A percentile compares a stretch with the other conserved stretches of the same genome.
Conservation (phyloP, 2,329 filamentous ascomycete genomes). For the Xylariaceae sp. region DNA sequence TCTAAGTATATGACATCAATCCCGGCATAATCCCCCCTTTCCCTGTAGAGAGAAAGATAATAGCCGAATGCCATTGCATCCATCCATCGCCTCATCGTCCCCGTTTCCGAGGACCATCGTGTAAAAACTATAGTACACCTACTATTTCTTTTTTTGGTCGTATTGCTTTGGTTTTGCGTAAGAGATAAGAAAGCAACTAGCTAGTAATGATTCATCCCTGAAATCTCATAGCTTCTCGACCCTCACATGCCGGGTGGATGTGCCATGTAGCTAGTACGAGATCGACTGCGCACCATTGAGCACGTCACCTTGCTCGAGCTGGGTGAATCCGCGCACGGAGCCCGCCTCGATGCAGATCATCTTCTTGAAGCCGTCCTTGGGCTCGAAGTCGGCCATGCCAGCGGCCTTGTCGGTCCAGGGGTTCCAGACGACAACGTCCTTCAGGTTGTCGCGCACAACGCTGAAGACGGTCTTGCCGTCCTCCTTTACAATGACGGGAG, state of each 20-base stretch:
- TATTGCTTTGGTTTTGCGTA: background rate
- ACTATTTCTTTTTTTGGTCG: background rate
- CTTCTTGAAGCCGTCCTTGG: slow-evolving; percentile 82
- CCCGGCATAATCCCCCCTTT: too few relatives aligned
- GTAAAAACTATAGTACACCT: background rate
- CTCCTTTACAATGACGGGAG: slow-evolving; percentile 56
- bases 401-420: slow-evolving; percentile 84
- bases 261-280: slow-evolving; percentile 22
- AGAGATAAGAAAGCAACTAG: background rate
- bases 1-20: too few relatives aligned
- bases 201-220: too few relatives aligned
- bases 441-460: slow-evolving; percentile 76
- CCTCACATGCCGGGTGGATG: background rate
- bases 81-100: background rate
- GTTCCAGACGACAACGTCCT: slow-evolving; percentile 94
- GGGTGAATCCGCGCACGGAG: slow-evolving; percentile 74
- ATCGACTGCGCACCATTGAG: slow-evolving; percentile 60
- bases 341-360: slow-evolving; percentile 96
- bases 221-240: slow-evolving; percentile 7
- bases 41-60: background rate
- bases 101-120: background rate
- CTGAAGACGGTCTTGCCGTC: slow-evolving; percentile 61
- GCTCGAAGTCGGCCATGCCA: slow-evolving; percentile 78
- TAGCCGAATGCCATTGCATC: background rate
- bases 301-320: slow-evolving; percentile 71